A percentile compares a stretch with the other conserved stretches of the same genome.
Evolutionary conservation across 345 rosid species (phyloP).

Genomic region (Gossypium bickii): DNA sequence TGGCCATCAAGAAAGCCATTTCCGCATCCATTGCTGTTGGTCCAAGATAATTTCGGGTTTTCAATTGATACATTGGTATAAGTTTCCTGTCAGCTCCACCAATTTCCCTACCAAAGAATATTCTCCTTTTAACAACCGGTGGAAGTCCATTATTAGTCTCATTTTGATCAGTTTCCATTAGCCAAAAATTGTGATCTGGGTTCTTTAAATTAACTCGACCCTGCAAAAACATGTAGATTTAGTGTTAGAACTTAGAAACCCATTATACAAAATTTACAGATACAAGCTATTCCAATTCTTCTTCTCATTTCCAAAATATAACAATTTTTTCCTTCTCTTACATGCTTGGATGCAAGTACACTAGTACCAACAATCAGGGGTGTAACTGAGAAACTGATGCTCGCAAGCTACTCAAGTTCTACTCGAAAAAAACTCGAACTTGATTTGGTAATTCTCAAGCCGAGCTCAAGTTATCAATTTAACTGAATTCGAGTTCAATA

Average conservation of each 20-base stretch:
- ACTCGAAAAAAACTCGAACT: too few species aligned
- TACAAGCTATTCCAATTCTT: too few species aligned
- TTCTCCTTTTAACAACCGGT: slow-evolving; percentile 60
- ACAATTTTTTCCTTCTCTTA: too few species aligned
- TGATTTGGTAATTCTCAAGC: too few species aligned
- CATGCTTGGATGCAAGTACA: too few species aligned
- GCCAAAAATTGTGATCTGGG: slow-evolving; percentile 81
- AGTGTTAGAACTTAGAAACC: background rate
- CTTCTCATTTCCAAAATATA: too few species aligned
- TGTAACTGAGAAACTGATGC: too few species aligned
- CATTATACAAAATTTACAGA: too few species aligned
- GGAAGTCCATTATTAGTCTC: slow-evolving; percentile 84
- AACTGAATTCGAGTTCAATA: too few species aligned
- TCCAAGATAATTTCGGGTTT: slow-evolving; percentile 81
- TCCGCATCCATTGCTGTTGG: slow-evolving; percentile 99
- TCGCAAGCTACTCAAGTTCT: too few species aligned
- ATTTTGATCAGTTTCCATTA: slow-evolving; percentile 78
- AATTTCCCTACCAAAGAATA: slow-evolving; percentile 87
- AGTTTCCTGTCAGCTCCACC: slow-evolving; percentile 91
- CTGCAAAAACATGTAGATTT: slow-evolving; percentile 38
- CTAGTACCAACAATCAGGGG: too few species aligned
- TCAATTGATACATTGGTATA: slow-evolving; percentile 77
- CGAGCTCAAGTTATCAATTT: too few species aligned
- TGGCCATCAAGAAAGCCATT: slow-evolving; percentile 95
- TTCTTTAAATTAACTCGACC: slow-evolving; percentile 66